These are phyloP conservation scores for Aspergillus cavernicola DNA, from an alignment of 495 filamentous ascomycete genomes.

Conservation along the genomic window DNA sequence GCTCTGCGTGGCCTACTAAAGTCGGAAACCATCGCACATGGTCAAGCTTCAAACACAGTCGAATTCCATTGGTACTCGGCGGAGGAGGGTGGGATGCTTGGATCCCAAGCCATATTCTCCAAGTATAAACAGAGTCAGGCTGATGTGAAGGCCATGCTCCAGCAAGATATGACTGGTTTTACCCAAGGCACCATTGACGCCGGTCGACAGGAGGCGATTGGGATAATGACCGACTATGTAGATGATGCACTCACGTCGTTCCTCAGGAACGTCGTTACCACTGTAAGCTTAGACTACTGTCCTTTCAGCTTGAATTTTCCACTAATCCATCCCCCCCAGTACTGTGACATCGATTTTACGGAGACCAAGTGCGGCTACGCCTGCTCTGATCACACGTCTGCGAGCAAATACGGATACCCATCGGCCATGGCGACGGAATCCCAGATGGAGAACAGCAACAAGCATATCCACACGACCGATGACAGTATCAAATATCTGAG, in stretches of 20 bases:
- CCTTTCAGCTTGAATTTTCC: background rate
- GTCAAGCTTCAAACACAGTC: constrained; percentile 67
- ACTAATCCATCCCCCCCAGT: constrained; percentile 40
- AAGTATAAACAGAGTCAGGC: constrained; percentile 71
- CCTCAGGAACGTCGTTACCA: constrained; percentile 82
- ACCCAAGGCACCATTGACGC: constrained; percentile 78
- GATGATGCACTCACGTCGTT: constrained; percentile 79
- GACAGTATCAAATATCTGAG: constrained; percentile 84
- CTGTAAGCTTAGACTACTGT: constrained; percentile 43
- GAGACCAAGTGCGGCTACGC: constrained; percentile 96
- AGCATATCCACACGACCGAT: constrained; percentile 86
- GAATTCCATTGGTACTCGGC: constrained; percentile 97
- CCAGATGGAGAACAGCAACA: constrained; percentile 77
- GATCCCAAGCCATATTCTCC: constrained; percentile 81
- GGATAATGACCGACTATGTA: constrained; percentile 92
- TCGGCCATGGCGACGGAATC: constrained; percentile 95
- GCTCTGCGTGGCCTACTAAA: constrained; percentile 60
- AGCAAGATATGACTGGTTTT: constrained; percentile 99
- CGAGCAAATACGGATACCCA: constrained; percentile 91
- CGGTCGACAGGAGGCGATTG: constrained; percentile 79
- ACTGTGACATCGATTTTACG: constrained; percentile 86
- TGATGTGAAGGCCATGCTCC: constrained; percentile 94
- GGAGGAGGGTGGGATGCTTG: constrained; percentile 86
- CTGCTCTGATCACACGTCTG: constrained; percentile 95
- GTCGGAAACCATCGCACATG: constrained; percentile 47